Evolutionary conservation across 345 rosid species (phyloP).

Genomic region (Erodium maritimum): DNA sequence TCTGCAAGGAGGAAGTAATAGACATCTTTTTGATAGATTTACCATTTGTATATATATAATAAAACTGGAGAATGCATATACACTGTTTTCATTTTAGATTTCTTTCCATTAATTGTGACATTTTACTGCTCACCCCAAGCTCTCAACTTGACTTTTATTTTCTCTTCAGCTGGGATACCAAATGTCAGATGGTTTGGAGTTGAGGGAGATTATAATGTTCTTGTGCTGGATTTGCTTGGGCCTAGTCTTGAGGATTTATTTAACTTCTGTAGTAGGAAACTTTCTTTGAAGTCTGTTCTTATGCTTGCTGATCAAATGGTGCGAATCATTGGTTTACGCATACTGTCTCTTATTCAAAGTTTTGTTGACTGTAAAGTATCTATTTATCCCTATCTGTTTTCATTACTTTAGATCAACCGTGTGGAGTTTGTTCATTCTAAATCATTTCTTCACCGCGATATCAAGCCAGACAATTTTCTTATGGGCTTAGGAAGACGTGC

Average conservation of each 20-base stretch:
- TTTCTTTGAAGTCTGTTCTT: constrained; percentile 83
- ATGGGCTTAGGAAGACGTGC: constrained; percentile 96
- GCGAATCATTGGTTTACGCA: constrained; percentile 5
- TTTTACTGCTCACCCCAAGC: background rate
- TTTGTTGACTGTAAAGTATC: background rate
- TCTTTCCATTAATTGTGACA: background rate
- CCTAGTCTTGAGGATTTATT: constrained; percentile 95
- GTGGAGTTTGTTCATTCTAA: constrained; percentile 83
- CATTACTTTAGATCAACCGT: constrained; percentile 55
- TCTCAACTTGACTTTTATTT: background rate
- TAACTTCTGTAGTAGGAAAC: constrained; percentile 73
- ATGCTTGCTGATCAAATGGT: constrained; percentile 99
- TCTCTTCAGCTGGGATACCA: constrained; percentile 77
- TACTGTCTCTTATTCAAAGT: background rate
- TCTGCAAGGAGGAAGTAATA: constrained; percentile 91
- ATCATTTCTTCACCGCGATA: constrained; percentile 91
- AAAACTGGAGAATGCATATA: background rate
- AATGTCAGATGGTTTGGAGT: constrained; percentile 82
- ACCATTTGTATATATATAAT: background rate
- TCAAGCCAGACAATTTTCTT: constrained; percentile 89
- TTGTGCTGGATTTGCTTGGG: constrained; percentile 94
- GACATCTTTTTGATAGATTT: background rate
- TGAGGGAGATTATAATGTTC: constrained; percentile 87
- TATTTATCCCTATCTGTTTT: background rate
- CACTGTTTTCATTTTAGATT: background rate